Base-by-base conservation (phyloP, 805 yeast genomes). In the Yamadazyma paraphyllophila region DNA sequence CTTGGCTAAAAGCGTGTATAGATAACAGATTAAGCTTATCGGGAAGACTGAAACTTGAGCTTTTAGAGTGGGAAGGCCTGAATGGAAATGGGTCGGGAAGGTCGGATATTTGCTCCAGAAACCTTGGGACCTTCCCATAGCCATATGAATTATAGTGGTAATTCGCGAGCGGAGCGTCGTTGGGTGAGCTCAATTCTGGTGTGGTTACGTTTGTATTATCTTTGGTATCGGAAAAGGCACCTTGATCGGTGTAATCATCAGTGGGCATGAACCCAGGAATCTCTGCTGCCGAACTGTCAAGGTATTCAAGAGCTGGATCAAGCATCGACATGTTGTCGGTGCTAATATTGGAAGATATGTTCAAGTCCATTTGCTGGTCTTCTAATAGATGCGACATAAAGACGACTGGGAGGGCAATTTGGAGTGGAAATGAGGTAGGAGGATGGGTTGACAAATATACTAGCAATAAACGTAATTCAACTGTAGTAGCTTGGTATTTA, bases 171-270 rank as follows among this genome's bases (percentile, higher is more conserved):
- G 14, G 11, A 11, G 30, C 30, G 14, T 46, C 45, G 20, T 46
- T 33, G 15, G 49, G 49, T 12, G 46, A 43, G 15, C 27, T 37
- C n/a, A 37, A 37, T 35, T 46, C 49, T n/a, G 49, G 49, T 10
- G 49, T 42, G 4, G 49, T 46, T 55, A 78, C 82, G 15, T 31
- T 31, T 13, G 36, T 32, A 25, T 36, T 38, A 5, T 24, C 30
- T 12, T 41, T 41, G 30, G 44, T 30, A 16, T 41, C 39, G 26
- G 44, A 26, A 17, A 33, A 41, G 39, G 31, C 32, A 10, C 37
- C 37, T 12, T 41, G 24, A 15, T 41, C 44, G 20, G 16, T 15
- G n/a, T 26, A 26, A 7, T 34, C 44, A 2, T 17, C 37, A 7
- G 26, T 7, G 7, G 17, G 24, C 15, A 15, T 25, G 26, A 27